A percentile compares a stretch with the other conserved stretches of the same genome.
phyloP scores from a whole-genome alignment of 2,329 filamentous ascomycete genomes.

The Bretziella fagacearum region DNA sequence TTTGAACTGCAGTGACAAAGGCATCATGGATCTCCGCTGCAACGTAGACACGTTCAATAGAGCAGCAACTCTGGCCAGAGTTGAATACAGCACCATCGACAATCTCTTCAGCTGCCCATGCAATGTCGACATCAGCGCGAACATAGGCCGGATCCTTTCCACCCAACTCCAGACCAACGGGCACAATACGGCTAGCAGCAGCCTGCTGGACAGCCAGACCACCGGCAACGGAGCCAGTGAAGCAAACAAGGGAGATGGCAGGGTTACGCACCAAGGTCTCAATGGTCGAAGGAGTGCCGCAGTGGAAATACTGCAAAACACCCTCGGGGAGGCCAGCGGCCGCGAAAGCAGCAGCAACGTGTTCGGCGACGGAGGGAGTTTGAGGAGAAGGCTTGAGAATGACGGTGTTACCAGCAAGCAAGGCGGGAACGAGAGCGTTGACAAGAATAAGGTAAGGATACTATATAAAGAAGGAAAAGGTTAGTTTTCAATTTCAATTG shows the following conservation, averaged over 20 bases:
- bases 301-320: conserved; percentile 86
- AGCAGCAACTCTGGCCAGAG: conserved; percentile 95
- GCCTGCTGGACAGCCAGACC: conserved; percentile 74
- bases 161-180: conserved; percentile 78
- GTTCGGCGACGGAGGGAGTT: conserved; percentile 82
- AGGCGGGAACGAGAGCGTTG: conserved; percentile 82
- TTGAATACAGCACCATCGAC: conserved; percentile 96
- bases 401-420: conserved; percentile 77
- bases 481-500: conserved; percentile 2
- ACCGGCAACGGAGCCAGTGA: conserved; percentile 82
- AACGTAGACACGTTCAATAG: conserved; percentile 82
- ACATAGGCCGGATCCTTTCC: conserved; percentile 93
- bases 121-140: conserved; percentile 66
- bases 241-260: conserved; percentile 66
- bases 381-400: conserved; percentile 92
- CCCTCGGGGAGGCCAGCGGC: conserved; percentile 68
- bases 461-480: conserved; percentile 27
- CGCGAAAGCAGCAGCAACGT: conserved; percentile 56
- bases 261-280: conserved; percentile 64
- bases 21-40: conserved; percentile 67
- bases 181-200: conserved; percentile 66
- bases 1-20: conserved; percentile 64
- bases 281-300: conserved; percentile 59
- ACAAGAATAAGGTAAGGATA: conserved; percentile 90
- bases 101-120: conserved; percentile 85